A percentile compares a stretch with the other conserved stretches of the same genome.
Evolutionary conservation across 257 asterid species (phyloP).

Genomic region (Osmanthus fragrans): DNA sequence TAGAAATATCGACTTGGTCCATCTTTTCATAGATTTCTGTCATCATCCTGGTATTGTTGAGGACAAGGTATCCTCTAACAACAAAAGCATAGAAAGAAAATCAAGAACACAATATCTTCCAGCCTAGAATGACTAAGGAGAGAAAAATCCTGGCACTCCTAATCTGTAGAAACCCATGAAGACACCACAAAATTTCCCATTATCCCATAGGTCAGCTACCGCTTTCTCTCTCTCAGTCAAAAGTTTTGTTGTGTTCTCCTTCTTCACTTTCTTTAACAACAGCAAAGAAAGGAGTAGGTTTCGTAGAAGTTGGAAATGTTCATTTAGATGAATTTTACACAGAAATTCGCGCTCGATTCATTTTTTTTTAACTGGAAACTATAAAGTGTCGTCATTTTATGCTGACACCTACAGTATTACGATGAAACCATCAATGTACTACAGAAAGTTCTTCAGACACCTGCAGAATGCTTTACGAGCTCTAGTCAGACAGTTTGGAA

Average conservation of each 20-base stretch:
- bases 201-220: background rate
- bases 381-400: background rate
- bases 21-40: background rate
- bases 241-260: background rate
- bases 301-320: background rate
- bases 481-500: background rate
- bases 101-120: background rate
- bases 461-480: background rate
- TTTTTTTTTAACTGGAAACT: background rate
- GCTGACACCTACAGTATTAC: background rate
- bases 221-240: background rate
- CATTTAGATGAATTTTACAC: background rate
- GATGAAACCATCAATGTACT: background rate
- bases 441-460: background rate
- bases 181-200: background rate
- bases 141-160: background rate
- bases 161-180: background rate
- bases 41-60: background rate
- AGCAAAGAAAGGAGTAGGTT: background rate
- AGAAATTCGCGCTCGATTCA: background rate
- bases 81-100: background rate
- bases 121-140: background rate
- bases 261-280: background rate
- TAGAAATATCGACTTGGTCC: background rate
- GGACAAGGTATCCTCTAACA: background rate